Evolutionary conservation across 495 filamentous ascomycete species (phyloP).

Genomic region (Talaromyces borbonicus): DNA sequence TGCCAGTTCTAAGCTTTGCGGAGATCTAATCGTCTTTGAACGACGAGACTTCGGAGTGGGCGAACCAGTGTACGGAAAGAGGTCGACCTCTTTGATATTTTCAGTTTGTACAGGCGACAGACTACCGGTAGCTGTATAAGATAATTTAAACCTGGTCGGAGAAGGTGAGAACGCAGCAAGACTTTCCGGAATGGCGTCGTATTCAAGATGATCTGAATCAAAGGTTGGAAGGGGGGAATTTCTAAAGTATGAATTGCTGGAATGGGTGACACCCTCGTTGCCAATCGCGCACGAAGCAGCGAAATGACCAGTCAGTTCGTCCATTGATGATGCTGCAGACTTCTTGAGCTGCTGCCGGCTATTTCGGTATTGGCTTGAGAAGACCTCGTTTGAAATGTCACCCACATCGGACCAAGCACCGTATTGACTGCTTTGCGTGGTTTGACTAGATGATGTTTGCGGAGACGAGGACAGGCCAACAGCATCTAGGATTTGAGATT

Average conservation of each 20-base stretch:
- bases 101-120: background rate
- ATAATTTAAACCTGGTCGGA: slow-evolving; percentile 1
- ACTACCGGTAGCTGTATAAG: slow-evolving; percentile 4
- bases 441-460: slow-evolving; percentile 11
- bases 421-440: background rate
- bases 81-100: background rate
- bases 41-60: background rate
- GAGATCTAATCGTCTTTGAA: background rate
- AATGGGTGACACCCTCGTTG: background rate
- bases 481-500: slow-evolving; percentile 24
- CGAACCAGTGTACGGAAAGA: background rate
- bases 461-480: slow-evolving; percentile 15
- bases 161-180: background rate
- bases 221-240: background rate
- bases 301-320: slow-evolving; percentile 21
- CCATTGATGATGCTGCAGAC: slow-evolving; percentile 9
- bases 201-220: background rate
- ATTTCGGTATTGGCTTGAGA: background rate
- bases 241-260: slow-evolving; percentile 12
- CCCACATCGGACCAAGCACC: background rate
- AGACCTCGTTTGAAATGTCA: background rate
- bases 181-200: background rate
- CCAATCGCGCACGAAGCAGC: slow-evolving; percentile 16
- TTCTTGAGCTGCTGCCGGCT: background rate
- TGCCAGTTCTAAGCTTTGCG: background rate